A percentile compares a stretch with the other conserved stretches of the same genome.
These are phyloP conservation scores for Corymbia maculata DNA, from an alignment of 345 rosid genomes.

Conservation along the genomic window DNA sequence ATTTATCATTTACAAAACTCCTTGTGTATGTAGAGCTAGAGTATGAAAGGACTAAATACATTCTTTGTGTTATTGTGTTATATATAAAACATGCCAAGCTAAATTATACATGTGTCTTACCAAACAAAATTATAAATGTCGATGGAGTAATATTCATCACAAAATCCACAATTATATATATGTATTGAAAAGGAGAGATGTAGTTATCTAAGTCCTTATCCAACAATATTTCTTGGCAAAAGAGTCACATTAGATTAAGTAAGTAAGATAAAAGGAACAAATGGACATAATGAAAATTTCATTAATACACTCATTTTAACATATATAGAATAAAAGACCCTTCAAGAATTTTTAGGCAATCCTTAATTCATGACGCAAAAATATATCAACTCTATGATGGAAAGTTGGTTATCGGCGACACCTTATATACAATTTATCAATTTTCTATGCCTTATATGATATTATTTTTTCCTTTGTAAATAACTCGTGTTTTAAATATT, in stretches of 20 bases:
- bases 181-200: not conserved
- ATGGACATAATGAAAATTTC: not conserved
- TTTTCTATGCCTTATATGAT: not conserved
- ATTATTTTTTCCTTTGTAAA: not conserved
- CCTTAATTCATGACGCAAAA: too few species aligned
- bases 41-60: not conserved
- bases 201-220: not conserved
- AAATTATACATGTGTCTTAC: not conserved
- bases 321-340: not conserved
- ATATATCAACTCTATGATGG: not conserved
- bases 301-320: not conserved
- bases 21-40: not conserved
- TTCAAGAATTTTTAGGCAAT: not conserved
- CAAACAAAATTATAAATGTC: not conserved
- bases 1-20: not conserved
- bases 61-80: not conserved
- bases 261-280: not conserved
- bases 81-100: not conserved
- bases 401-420: not conserved
- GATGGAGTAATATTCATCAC: not conserved
- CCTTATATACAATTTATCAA: not conserved
- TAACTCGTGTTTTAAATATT: accelerated
- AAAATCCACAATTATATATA: not conserved
- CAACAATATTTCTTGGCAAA: not conserved
- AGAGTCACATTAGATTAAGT: not conserved